Conservation (phyloP, 257 asterid species). For the Osmanthus fragrans region DNA sequence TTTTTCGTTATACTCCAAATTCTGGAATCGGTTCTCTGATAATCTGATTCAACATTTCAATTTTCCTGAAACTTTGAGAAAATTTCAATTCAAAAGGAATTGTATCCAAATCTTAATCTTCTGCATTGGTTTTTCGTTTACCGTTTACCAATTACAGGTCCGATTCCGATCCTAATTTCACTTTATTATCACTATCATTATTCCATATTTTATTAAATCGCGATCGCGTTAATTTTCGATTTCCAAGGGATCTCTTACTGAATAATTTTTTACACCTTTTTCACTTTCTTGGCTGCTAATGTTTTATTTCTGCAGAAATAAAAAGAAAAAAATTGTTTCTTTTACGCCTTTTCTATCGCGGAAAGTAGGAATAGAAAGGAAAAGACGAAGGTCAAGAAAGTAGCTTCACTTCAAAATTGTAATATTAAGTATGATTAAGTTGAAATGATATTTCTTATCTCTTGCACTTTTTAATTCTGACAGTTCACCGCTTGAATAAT, state of each 20-base stretch:
- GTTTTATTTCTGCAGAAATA: slow-evolving; percentile 19
- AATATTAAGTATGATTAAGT: slow-evolving; percentile 5
- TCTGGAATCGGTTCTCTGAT: slow-evolving; percentile 10
- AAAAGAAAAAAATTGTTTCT: slow-evolving; percentile 26
- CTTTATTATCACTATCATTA: slow-evolving; percentile 18
- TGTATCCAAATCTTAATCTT: slow-evolving; percentile 31
- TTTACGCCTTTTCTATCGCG: slow-evolving; percentile 21
- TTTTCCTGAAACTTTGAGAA: background rate
- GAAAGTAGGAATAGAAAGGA: slow-evolving; percentile 10
- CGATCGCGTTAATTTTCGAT: slow-evolving; percentile 23
- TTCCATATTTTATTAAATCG: slow-evolving; percentile 8
- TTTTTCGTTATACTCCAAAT: background rate
- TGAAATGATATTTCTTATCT: background rate
- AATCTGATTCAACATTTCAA: background rate
- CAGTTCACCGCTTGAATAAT: background rate
- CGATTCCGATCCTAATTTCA: slow-evolving; percentile 19
- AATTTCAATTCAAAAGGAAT: slow-evolving; percentile 1
- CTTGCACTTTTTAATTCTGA: background rate
- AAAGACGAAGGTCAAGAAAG: slow-evolving; percentile 1
- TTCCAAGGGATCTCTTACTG: background rate
- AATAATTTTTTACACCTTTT: too few species aligned
- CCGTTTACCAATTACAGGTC: slow-evolving; percentile 33
- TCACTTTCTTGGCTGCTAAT: slow-evolving; percentile 13
- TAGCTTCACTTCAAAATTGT: slow-evolving; percentile 13
- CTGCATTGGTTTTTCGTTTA: slow-evolving; percentile 2